Percentiles rank a stretch among this genome's conserved stretches.
Conservation (phyloP, 768 basidiomycete genomes). For the Leccinum olivaceopallidum region DNA sequence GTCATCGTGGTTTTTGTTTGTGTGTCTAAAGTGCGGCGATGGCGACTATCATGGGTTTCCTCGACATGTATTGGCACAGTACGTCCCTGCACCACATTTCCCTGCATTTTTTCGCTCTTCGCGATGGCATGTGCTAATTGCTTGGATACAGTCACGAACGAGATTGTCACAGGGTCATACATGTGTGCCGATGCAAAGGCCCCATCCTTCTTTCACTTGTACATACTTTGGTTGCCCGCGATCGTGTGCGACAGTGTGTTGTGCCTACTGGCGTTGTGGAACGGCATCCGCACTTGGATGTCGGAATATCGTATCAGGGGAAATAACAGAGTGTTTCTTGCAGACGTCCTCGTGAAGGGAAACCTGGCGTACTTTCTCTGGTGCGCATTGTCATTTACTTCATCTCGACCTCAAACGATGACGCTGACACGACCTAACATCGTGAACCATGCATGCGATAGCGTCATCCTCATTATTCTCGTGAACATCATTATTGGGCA, state of each 20-base stretch:
- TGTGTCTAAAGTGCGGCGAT: slow-evolving; percentile 10
- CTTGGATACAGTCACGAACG: neutral
- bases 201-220: slow-evolving; percentile 2
- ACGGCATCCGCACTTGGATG: neutral
- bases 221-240: slow-evolving; percentile 11
- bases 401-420: neutral
- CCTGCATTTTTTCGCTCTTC: neutral
- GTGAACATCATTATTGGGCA: neutral
- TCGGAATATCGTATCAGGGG: neutral
- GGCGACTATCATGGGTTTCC: slow-evolving; percentile 4
- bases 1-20: slow-evolving; percentile 7
- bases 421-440: neutral
- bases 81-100: neutral
- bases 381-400: neutral
- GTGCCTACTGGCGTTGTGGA: slow-evolving; percentile 10
- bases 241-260: slow-evolving; percentile 6
- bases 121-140: neutral
- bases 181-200: neutral
- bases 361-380: slow-evolving; percentile 5
- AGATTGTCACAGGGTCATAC: neutral
- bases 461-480: neutral
- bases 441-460: neutral
- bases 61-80: slow-evolving; percentile 8
- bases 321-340: neutral
- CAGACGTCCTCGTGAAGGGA: neutral